These are phyloP conservation scores for Rosa hybrid DNA, from an alignment of 331 rosid species.

Conservation along the genomic window DNA sequence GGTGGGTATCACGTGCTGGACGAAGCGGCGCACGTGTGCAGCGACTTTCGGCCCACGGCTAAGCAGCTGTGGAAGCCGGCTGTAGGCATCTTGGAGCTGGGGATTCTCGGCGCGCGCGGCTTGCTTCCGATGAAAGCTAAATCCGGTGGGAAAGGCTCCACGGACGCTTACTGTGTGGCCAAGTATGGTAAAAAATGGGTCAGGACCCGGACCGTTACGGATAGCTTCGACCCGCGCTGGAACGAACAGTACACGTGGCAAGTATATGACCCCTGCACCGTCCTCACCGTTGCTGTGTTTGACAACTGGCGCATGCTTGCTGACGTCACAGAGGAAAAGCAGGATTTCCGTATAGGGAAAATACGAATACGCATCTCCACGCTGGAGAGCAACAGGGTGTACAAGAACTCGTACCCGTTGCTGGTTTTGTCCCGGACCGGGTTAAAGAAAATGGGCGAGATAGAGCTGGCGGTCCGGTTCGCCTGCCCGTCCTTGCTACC, in stretches of 20 bases:
- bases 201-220: constrained; percentile 80
- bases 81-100: constrained; percentile 76
- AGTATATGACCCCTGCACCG: constrained; percentile 54
- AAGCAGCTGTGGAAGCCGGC: constrained; percentile 88
- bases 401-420: constrained; percentile 76
- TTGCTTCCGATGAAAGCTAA: constrained; percentile 81
- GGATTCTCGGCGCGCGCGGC: constrained; percentile 77
- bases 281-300: constrained; percentile 77
- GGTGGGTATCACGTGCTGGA: constrained; percentile 98
- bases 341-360: constrained; percentile 58
- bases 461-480: constrained; percentile 83
- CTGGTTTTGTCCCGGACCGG: constrained; percentile 58
- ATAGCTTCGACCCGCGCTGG: constrained; percentile 91
- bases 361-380: constrained; percentile 87
- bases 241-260: constrained; percentile 99
- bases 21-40: constrained; percentile 97
- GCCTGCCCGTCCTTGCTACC: constrained; percentile 68
- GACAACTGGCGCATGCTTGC: constrained; percentile 75
- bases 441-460: constrained; percentile 85
- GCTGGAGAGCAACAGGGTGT: constrained; percentile 72
- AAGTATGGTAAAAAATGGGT: constrained; percentile 97
- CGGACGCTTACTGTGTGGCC: constrained; percentile 91
- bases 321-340: constrained; percentile 31
- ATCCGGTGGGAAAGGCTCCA: constrained; percentile 68
- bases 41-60: constrained; percentile 92